phyloP scores from a whole-genome alignment of 2,329 filamentous ascomycete species.

The Aspergillus quadrilineatus region DNA sequence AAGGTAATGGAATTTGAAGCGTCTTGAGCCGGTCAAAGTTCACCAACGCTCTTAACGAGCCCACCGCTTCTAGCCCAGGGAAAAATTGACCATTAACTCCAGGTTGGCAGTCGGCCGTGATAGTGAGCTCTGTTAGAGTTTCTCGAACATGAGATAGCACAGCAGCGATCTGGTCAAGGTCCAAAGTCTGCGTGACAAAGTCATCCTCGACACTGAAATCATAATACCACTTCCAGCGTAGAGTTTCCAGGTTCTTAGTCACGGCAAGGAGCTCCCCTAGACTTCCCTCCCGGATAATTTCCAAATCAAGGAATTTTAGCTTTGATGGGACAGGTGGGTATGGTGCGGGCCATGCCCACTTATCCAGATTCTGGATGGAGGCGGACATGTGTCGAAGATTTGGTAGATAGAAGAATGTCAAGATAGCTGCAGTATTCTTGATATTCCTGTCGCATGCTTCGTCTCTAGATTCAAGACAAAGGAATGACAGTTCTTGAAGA shows the following conservation, averaged over 20 bases:
- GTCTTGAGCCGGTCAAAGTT: conserved; percentile 4
- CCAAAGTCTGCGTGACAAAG: conserved; percentile 9
- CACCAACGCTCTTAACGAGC: not conserved
- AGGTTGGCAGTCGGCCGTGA: conserved; percentile 8
- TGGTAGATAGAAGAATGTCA: conserved; percentile 24
- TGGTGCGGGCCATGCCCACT: conserved; percentile 18
- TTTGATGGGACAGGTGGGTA: conserved; percentile 7
- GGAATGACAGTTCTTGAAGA: not conserved
- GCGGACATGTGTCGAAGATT: conserved; percentile 16
- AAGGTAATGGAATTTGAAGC: conserved; percentile 8
- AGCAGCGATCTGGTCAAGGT: conserved; percentile 19
- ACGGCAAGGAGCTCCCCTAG: conserved; percentile 1
- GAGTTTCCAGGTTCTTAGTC: conserved; percentile 10
- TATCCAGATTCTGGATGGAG: conserved; percentile 19
- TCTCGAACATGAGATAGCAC: conserved; percentile 20
- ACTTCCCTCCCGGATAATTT: conserved; percentile 10
- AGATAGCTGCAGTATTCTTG: conserved; percentile 17
- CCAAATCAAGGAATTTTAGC: conserved; percentile 15
- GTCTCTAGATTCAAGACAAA: not conserved
- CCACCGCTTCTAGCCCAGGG: not conserved
- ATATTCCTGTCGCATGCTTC: not conserved
- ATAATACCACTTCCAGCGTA: conserved; percentile 19
- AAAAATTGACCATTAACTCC: not conserved
- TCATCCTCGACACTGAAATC: conserved; percentile 4
- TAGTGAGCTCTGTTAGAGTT: conserved; percentile 22